Conservation (phyloP, 345 rosid genomes). For the Gossypium rotundifolium region DNA sequence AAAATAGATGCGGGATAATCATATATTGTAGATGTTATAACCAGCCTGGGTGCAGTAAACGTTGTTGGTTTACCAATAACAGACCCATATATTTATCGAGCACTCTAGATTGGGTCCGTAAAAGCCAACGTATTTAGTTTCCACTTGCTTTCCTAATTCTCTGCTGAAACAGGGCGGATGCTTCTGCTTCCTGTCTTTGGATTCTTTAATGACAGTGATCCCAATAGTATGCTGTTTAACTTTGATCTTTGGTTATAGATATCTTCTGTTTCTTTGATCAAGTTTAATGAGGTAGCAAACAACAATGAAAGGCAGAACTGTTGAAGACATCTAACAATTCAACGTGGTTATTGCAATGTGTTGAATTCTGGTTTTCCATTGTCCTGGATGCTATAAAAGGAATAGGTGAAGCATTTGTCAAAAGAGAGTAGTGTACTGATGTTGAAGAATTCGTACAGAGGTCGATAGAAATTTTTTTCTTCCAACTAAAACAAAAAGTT, state of each 20-base stretch:
- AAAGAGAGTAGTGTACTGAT: too few relatives aligned
- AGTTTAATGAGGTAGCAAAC: too few relatives aligned
- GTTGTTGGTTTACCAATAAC: background rate
- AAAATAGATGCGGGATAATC: background rate
- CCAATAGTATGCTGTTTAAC: background rate
- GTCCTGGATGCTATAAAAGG: too few relatives aligned
- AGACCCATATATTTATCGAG: background rate
- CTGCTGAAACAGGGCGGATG: background rate
- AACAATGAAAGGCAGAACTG: too few relatives aligned
- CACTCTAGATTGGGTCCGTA: background rate
- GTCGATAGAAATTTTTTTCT: too few relatives aligned
- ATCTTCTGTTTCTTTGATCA: background rate
- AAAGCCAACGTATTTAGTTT: background rate
- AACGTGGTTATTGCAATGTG: too few relatives aligned
- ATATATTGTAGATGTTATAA: background rate
- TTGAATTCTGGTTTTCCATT: too few relatives aligned
- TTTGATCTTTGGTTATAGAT: background rate
- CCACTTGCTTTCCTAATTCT: background rate
- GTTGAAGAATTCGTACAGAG: too few relatives aligned
- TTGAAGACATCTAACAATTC: too few relatives aligned
- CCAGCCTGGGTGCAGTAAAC: background rate
- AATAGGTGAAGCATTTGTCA: too few relatives aligned
- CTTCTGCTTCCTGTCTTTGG: background rate
- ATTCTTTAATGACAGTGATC: background rate
- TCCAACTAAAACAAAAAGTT: too few relatives aligned